Conservation (phyloP, 2,329 filamentous ascomycete species). For the Tolypocladium amazonense region DNA sequence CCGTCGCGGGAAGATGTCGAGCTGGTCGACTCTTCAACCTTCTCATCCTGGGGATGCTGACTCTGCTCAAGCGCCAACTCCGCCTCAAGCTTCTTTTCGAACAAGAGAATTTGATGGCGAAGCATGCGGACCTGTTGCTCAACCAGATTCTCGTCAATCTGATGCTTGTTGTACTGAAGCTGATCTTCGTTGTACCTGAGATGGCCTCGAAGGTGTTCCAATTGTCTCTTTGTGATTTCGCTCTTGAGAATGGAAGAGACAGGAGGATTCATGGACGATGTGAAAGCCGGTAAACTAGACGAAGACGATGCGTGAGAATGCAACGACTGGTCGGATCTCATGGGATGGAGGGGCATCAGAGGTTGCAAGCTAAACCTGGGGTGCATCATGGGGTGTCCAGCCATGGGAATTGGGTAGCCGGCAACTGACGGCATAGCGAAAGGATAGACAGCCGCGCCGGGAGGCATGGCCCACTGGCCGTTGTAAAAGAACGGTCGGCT, state of each 20-base stretch:
- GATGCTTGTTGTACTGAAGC: conserved; percentile 49
- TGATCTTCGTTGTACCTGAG: conserved; percentile 48
- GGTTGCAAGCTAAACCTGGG: conserved; percentile 8
- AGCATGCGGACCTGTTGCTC: conserved; percentile 30
- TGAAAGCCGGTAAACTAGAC: conserved; percentile 6
- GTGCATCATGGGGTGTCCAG: conserved; percentile 13
- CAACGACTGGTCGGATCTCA: conserved; percentile 7
- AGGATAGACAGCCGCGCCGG: conserved; percentile 12
- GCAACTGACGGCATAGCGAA: conserved; percentile 17
- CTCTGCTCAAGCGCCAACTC: conserved; percentile 35
- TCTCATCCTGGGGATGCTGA: conserved; percentile 27
- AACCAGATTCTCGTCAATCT: conserved; percentile 47
- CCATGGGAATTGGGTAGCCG: conserved; percentile 14
- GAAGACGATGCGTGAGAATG: conserved; percentile 6
- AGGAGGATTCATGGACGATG: conserved; percentile 24
- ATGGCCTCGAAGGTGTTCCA: conserved; percentile 38
- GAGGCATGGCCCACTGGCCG: conserved; percentile 31
- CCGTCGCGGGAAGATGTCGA: conserved; percentile 8
- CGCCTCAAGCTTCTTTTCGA: conserved; percentile 33
- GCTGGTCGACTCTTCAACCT: conserved; percentile 10
- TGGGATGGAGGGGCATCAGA: conserved; percentile 12
- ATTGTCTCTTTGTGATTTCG: conserved; percentile 50
- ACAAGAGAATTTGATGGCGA: conserved; percentile 35
- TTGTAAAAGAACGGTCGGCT: conserved; percentile 33
- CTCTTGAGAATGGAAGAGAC: conserved; percentile 50